Evolutionary conservation across 495 filamentous ascomycete genomes (phyloP).

Genomic region (Hypoxylon subgilvum): DNA sequence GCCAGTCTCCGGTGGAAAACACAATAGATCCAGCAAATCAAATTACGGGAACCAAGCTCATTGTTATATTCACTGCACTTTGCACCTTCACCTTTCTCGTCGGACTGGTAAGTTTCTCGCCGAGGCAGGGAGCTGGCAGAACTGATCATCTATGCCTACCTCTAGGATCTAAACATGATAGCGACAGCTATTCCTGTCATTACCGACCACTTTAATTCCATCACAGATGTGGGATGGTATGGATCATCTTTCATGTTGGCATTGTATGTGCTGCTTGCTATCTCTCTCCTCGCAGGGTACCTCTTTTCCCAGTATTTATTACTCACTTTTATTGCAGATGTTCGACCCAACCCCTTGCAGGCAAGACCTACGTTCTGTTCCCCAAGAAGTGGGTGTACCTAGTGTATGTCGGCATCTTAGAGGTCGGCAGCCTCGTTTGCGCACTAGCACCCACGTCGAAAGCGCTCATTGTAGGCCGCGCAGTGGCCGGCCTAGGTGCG

Average conservation of each 20-base stretch:
- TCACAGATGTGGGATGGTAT: slow-evolving; percentile 60
- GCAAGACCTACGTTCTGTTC: slow-evolving; percentile 28
- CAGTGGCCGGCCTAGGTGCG: slow-evolving; percentile 54
- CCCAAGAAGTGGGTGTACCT: slow-evolving; percentile 48
- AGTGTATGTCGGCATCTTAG: slow-evolving; percentile 47
- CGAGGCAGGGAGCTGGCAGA: not conserved
- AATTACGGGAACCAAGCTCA: not conserved
- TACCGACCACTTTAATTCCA: slow-evolving; percentile 56
- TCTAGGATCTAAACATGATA: slow-evolving; percentile 15
- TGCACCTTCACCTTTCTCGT: not conserved
- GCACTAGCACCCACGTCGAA: slow-evolving; percentile 54
- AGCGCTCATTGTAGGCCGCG: slow-evolving; percentile 58
- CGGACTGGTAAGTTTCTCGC: not conserved
- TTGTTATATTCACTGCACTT: not conserved
- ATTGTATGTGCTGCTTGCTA: slow-evolving; percentile 49
- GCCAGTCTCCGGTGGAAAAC: not conserved
- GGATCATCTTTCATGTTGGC: slow-evolving; percentile 64
- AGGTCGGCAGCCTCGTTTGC: slow-evolving; percentile 57
- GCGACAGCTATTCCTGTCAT: slow-evolving; percentile 57
- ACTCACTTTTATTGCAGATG: slow-evolving; percentile 1
- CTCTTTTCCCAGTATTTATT: too few relatives aligned
- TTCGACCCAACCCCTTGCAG: slow-evolving; percentile 14
- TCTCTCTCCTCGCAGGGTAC: too few relatives aligned
- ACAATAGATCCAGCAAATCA: not conserved
- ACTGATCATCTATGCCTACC: not conserved